Evolutionary conservation across 139 green algal species (phyloP), one percentile per base, ranked within the genome.

Genomic region (Yamagishiella unicocca): DNA sequence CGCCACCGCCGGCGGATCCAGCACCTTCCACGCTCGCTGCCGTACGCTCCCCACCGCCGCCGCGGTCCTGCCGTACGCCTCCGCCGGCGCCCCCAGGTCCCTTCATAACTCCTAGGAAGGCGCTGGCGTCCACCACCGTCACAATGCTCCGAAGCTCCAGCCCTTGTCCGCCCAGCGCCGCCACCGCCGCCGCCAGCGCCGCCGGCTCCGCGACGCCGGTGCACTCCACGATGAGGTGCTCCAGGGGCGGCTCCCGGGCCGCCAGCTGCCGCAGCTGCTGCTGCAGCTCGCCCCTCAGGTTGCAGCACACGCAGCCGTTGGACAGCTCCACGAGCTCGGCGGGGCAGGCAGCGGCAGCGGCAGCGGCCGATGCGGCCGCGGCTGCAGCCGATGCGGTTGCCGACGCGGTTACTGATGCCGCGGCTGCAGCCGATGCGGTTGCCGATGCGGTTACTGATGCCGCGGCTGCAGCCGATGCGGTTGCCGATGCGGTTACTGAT

Each of bases 301-400:
- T 96, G 90, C 96, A 98, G 92, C 96, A 98, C 84, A 98, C 95
- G 90, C 96, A 98, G 4, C 96, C 96, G 85, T 98, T 98, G 61
- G 58, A 91, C 12, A 95, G 86, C 90, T 96, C 93, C 50, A 97
- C 89, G 29, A 96, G 42, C 68, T 89, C 83, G 3, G 31, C 46
- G 21, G n/a, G 31, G 50, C 75, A 12, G 25, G 53, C 27, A 29
- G 46, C 31, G 14, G 75, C 29, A 67, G 22, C 3, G 33, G 1
- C 21, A 62, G 35, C 2, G 37, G 12, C 8, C 9, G 53, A 25
- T 53, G 3, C 29, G 33, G 64, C 68, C n/a, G 35, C 35, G 29
- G 68, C 68, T 29, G 40, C 1, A 55, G 10, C 70, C 14, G 14
- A n/a, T 29, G 58, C 17, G 58, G n/a, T n/a, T n/a, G n/a, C n/a